These are phyloP conservation scores for Malus sylvestris DNA, from an alignment of 306 rosid genomes.

Conservation along the genomic window DNA sequence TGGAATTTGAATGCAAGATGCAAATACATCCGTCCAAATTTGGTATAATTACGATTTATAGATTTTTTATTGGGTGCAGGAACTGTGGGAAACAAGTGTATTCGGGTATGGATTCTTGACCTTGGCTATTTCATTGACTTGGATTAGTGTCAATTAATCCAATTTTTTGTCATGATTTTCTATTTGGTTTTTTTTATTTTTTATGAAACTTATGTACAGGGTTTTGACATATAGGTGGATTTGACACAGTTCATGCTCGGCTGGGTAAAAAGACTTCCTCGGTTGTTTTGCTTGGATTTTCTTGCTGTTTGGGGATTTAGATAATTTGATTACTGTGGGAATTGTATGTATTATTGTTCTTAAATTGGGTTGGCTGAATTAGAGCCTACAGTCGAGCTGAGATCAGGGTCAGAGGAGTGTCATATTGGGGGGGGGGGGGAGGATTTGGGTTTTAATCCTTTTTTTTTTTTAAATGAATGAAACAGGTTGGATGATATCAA, in stretches of 20 bases:
- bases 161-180: constrained; percentile 21
- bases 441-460: too few species aligned
- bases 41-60: too few species aligned
- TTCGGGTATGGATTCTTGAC: constrained; percentile 57
- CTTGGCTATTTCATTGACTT: constrained; percentile 9
- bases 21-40: too few species aligned
- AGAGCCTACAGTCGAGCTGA: constrained; percentile 99
- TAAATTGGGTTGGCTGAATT: constrained; percentile 22
- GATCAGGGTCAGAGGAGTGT: constrained; percentile 82
- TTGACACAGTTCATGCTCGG: constrained; percentile 95
- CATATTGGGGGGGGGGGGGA: too few species aligned
- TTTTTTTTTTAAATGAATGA: too few species aligned
- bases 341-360: not conserved
- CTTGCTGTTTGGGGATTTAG: constrained; percentile 7
- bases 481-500: too few species aligned
- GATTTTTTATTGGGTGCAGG: too few species aligned
- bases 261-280: constrained; percentile 47
- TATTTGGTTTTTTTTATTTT: constrained; percentile 22
- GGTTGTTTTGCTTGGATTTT: not conserved
- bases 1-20: too few species aligned
- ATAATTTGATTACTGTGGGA: not conserved
- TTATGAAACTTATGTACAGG: constrained; percentile 18
- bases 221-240: constrained; percentile 64
- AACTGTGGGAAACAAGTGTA: constrained; percentile 22
- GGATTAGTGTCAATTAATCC: not conserved